Base-by-base conservation (phyloP, 495 filamentous ascomycete species). In the Bombardia bombarda region DNA sequence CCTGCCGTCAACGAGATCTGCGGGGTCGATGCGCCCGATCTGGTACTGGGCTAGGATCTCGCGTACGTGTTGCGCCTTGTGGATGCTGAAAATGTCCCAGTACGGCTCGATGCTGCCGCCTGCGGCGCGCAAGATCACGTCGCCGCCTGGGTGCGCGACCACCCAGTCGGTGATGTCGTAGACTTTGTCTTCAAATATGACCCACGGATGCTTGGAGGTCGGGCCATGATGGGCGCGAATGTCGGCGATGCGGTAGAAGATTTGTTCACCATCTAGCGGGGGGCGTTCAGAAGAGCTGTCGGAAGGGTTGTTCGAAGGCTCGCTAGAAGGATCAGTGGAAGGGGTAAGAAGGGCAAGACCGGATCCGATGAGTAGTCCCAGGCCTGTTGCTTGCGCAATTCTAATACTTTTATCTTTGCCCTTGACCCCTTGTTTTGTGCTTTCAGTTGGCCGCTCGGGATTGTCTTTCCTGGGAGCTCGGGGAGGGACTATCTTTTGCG, bases 31-130 rank as follows among this genome's bases (percentile, higher is more conserved):
- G 38, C 58, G 66, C 23, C 77, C 77, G 19, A 81, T 70, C 13
- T 67, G 57, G 45, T 71, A 80, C 38, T 70, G 63, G 13, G 75
- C 60, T 2, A 81, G 62, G 12, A 79, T 75, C 37, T 81, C 75
- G 14, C 67, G 68, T 5, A 79, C 76, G 19, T 79, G 66, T 7
- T 69, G 59, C 21, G 68, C 55, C 52, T 79, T 74, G 53, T 81
- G 77, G 35, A 81, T 79, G 32, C 66, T 66, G 38, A 81, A 80
- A 34, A 81, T 79, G 26, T 80, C 61, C 77, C 77, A 81, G 56
- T 80, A 81, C 1, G 72, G 76, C 34, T 81, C 77, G 20, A 80
- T 65, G 40, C 61, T 65, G 30, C 67, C 72, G 16, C 77, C 77
- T 2, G 68, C 73, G 3, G 77, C 77, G 13, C 73, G 67, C 10